Percentiles rank a stretch among this genome's conserved stretches.
Evolutionary conservation across 352 stramenopile species (phyloP).

Genomic region (Phytophthora chlamydospora): DNA sequence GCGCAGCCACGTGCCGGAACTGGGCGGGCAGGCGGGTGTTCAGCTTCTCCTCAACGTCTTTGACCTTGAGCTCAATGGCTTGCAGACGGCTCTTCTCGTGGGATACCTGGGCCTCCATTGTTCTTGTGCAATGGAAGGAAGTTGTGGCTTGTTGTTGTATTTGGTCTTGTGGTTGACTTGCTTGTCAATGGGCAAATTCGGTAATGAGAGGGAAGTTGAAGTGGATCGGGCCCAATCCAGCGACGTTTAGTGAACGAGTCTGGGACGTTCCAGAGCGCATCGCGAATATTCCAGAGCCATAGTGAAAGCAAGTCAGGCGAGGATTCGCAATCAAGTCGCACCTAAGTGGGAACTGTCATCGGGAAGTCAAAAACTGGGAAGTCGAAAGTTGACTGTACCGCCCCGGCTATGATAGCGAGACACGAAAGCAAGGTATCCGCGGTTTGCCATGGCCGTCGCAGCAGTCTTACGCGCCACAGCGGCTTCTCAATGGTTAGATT

Average conservation of each 20-base stretch:
- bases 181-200: slow-evolving; percentile 30
- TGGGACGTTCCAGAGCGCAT: slow-evolving; percentile 20
- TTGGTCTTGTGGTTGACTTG: slow-evolving; percentile 20
- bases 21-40: slow-evolving; percentile 42
- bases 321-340: too few species aligned
- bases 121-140: too few species aligned
- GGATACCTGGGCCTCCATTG: slow-evolving; percentile 38
- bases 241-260: slow-evolving; percentile 13
- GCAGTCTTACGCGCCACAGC: too few species aligned
- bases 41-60: slow-evolving; percentile 51
- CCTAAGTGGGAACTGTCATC: background rate
- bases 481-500: too few species aligned
- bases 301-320: slow-evolving; percentile 8
- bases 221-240: slow-evolving; percentile 6
- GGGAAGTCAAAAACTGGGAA: slow-evolving; percentile 3
- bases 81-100: slow-evolving; percentile 50
- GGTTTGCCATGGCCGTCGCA: too few species aligned
- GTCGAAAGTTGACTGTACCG: too few species aligned
- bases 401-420: too few species aligned
- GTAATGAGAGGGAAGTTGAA: slow-evolving; percentile 40
- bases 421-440: too few species aligned
- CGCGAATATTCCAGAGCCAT: slow-evolving; percentile 34
- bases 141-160: background rate
- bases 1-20: slow-evolving; percentile 35
- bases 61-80: slow-evolving; percentile 47